Base-by-base conservation (phyloP, 768 basidiomycete genomes). In the Mycena vulgaris region DNA sequence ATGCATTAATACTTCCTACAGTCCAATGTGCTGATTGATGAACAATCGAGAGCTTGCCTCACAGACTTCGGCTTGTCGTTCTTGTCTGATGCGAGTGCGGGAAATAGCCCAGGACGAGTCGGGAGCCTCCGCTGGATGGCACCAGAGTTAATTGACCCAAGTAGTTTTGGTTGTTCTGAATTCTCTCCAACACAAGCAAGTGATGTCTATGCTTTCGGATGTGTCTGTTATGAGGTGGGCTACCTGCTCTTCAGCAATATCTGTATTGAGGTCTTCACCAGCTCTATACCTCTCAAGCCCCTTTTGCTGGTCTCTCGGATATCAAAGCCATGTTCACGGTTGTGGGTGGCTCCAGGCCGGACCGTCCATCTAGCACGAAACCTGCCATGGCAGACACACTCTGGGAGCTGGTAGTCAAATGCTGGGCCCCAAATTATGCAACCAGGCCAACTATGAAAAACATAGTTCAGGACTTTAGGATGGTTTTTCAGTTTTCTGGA, bases 71-170 rank as follows among this genome's bases (percentile, higher is more conserved):
- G 60, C 30, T 35, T 61, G 42, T 33, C 45, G 1, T 33, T 5
- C 28, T 2, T 23, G 27, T 31, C 57, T 21, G 40, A 39, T 59
- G 28, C 33, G 6, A 11, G 33, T 59, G 14, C 9, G 45, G 27
- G 9, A 35, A 30, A 25, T 33, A 4, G 28, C 14, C 28, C n/a
- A 4, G 27, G 49, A 5, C 27, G 31, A 49, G 21, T 21, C 1
- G 39, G 60, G 16, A 35, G 60, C 23, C 31, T 61, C 25, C 60
- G 47, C 25, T 61, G 60, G 60, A 48, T 61, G 42, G 60, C 60
- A n/a, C 60, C 47, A 25, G 60, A 49, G 35, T 25, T 61, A 19
- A 30, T 60, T 33, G 59, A 60, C 27, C 47, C 30, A 8, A 31
- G 30, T 16, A 45, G 19, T 5, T 45, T 59, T 45, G 40, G 35